Base-by-base conservation (phyloP, 108 stramenopile genomes). In the Skeletonema grethae region DNA sequence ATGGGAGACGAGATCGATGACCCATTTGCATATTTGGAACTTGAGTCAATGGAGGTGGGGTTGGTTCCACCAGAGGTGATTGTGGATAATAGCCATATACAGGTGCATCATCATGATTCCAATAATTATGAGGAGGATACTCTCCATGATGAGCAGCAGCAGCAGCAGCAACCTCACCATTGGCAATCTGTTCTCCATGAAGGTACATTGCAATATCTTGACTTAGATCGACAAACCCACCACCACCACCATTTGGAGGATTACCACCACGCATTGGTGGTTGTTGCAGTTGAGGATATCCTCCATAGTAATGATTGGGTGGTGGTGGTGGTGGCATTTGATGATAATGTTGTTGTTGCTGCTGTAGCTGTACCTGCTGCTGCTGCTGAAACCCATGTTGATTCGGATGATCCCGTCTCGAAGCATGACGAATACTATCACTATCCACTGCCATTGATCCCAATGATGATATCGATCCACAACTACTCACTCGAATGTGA, bases 391-490 rank as follows among this genome's bases (percentile, higher is more conserved):
- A 5, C 22, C 18, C 18, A 53, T n/a, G 5, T 22, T 22, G 13
- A 53, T 22, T 53, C 18, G 50, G 50, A 53, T 53, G 50, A 22
- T 53, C 50, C 1, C 50, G 20, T 24, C 50, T 15, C 8, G 50
- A 22, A 53, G 50, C 20, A 53, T 53, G 50, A 53, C 50, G 50
- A 22, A 53, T 45, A 45, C 61, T 39, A 38, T 66, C 73, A 61
- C 73, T 75, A 50, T 75, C 73, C 12, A 75, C 65, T 1, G 65
- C 73, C 60, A 67, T 58, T 13, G 65, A 67, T 5, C 70, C 77
- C 59, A 79, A 57, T 16, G 70, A 72, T 10, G 70, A 72, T n/a
- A 79, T 68, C 9, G 77, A 79, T 16, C 69, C 70, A 48, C 72
- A 71, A 46, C 70, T 72, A 30, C 62, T 48, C 43, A 65, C 38